These are phyloP conservation scores for Zygoascus bituminiphila DNA, from an alignment of 805 yeast genomes.

Conservation along the genomic window DNA sequence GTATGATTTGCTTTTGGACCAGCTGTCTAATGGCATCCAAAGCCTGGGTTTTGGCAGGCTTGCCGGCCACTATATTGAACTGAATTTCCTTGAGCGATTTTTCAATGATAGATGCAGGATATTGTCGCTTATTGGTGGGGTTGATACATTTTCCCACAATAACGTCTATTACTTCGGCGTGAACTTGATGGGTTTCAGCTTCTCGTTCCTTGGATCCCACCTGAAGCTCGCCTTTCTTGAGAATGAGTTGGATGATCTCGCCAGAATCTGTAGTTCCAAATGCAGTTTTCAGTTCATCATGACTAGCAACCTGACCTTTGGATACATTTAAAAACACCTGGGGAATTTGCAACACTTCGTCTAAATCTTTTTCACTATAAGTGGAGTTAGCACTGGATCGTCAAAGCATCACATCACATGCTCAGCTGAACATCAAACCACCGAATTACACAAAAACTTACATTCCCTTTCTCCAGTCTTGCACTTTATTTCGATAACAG, in stretches of 20 bases:
- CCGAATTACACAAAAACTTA: constrained; percentile 24
- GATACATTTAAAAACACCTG: constrained; percentile 89
- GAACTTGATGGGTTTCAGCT: constrained; percentile 61
- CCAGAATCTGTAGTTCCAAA: constrained; percentile 75
- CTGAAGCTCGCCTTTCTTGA: constrained; percentile 89
- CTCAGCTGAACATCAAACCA: too few relatives aligned
- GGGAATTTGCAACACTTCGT: constrained; percentile 94
- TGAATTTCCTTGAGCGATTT: constrained; percentile 71
- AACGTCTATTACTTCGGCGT: constrained; percentile 73
- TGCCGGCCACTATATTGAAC: constrained; percentile 65
- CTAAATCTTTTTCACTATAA: constrained; percentile 71
- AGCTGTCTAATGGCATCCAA: constrained; percentile 79
- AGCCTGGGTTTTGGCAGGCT: constrained; percentile 80
- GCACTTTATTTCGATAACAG: constrained; percentile 94
- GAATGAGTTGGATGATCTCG: constrained; percentile 67
- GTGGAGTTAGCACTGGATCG: neutral
- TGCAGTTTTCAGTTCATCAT: constrained; percentile 65
- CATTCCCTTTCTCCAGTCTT: constrained; percentile 81
- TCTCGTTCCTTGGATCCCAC: constrained; percentile 88
- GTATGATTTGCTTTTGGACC: constrained; percentile 72
- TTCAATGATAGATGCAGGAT: constrained; percentile 90
- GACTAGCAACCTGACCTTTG: constrained; percentile 86
- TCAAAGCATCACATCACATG: neutral
- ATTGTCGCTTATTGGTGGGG: constrained; percentile 80
- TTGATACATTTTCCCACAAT: constrained; percentile 87